Percentiles rank a stretch among this genome's conserved stretches.
These are phyloP conservation scores for Annulohypoxylon stygium DNA, from an alignment of 495 filamentous ascomycete species.

Conservation along the genomic window DNA sequence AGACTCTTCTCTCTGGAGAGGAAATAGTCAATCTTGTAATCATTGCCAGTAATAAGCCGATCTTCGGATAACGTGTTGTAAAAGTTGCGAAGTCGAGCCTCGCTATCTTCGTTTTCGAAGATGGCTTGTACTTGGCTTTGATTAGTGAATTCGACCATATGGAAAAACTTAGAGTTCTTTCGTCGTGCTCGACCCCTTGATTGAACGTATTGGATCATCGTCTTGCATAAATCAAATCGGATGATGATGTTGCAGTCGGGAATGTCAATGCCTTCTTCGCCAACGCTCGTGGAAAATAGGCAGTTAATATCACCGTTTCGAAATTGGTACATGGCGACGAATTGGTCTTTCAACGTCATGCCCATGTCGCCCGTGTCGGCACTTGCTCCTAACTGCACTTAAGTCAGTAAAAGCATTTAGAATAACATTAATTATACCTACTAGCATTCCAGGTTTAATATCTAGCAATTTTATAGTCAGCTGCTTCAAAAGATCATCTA, in stretches of 20 bases:
- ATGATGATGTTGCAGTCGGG: slow-evolving; percentile 94
- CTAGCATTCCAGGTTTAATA: slow-evolving; percentile 74
- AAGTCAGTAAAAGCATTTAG: slow-evolving; percentile 5
- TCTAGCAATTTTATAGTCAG: slow-evolving; percentile 66
- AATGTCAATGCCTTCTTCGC: slow-evolving; percentile 95
- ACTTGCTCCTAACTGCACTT: slow-evolving; percentile 53
- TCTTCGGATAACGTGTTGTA: slow-evolving; percentile 82
- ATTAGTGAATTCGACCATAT: slow-evolving; percentile 83
- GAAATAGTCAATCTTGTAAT: slow-evolving; percentile 67
- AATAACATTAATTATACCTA: slow-evolving; percentile 58
- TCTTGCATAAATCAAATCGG: slow-evolving; percentile 89
- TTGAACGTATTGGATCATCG: slow-evolving; percentile 95
- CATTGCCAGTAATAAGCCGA: slow-evolving; percentile 73
- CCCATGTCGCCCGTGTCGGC: slow-evolving; percentile 51
- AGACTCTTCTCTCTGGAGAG: slow-evolving; percentile 68
- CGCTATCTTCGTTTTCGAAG: slow-evolving; percentile 65
- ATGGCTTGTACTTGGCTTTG: slow-evolving; percentile 67
- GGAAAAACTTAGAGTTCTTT: slow-evolving; percentile 80
- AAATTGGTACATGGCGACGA: slow-evolving; percentile 81
- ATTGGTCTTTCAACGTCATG: slow-evolving; percentile 78
- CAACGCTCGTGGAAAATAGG: slow-evolving; percentile 90
- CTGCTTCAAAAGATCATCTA: slow-evolving; percentile 73
- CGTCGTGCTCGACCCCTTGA: slow-evolving; percentile 91
- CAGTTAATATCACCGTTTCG: slow-evolving; percentile 86
- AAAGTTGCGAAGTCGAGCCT: slow-evolving; percentile 75